Evolutionary conservation across 768 basidiomycete species (phyloP).

Genomic region (Hydnomerulius pinastri): DNA sequence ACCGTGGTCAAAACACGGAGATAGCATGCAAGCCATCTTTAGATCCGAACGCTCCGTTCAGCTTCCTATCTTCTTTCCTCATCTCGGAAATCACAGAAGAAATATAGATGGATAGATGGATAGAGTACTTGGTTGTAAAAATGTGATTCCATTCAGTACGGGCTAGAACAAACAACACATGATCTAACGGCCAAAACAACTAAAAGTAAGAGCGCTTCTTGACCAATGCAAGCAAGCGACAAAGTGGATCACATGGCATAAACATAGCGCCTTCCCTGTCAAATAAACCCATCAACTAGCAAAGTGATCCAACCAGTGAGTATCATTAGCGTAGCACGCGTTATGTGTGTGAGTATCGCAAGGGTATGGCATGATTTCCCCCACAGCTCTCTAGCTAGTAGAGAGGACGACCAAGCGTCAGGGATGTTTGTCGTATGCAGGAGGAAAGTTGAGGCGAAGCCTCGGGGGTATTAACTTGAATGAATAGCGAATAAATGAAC

Average conservation of each 20-base stretch:
- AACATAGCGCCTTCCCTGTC: conserved; percentile 2
- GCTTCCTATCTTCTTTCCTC: background rate
- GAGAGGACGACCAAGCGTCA: conserved; percentile 22
- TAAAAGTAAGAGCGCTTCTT: conserved; percentile 29
- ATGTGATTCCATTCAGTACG: conserved; percentile 13
- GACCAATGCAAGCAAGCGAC: conserved; percentile 37
- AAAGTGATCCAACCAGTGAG: conserved; percentile 6
- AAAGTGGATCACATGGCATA: conserved; percentile 4
- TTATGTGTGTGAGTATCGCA: conserved; percentile 18
- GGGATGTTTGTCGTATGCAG: background rate
- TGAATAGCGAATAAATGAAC: conserved; percentile 29
- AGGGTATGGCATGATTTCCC: conserved; percentile 16
- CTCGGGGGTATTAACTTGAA: conserved; percentile 15
- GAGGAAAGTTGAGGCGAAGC: background rate
- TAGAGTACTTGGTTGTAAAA: too few species aligned
- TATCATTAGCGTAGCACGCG: conserved; percentile 25
- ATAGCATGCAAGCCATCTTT: background rate
- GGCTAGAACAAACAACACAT: conserved; percentile 7
- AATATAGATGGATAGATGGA: too few species aligned
- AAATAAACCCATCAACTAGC: conserved; percentile 31
- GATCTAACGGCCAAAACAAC: conserved; percentile 13
- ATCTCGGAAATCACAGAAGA: background rate
- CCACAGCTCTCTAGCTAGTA: conserved; percentile 29
- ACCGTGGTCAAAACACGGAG: background rate
- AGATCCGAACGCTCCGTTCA: background rate